A percentile compares a stretch with the other conserved stretches of the same genome.
Conservation (phyloP, 2,329 filamentous ascomycete genomes). For the Verticillium nubilum region DNA sequence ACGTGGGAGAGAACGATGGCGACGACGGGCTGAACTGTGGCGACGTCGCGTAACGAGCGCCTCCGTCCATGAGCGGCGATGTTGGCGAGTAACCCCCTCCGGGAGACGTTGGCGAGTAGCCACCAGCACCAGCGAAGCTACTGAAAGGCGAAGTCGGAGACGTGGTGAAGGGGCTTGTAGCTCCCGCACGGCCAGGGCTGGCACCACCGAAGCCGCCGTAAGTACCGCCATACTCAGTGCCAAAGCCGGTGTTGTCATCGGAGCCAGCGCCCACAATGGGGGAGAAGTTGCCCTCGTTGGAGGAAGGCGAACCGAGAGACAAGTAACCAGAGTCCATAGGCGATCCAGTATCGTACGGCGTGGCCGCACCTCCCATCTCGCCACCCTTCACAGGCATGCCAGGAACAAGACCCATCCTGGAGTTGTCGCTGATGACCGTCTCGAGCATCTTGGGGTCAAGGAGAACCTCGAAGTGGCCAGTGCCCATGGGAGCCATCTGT, state of each 20-base stretch:
- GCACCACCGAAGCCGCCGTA: constrained; percentile 44
- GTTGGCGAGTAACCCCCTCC: constrained; percentile 72
- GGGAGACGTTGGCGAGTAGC: constrained; percentile 74
- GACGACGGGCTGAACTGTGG: constrained; percentile 60
- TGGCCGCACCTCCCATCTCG: constrained; percentile 77
- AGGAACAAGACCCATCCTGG: constrained; percentile 74
- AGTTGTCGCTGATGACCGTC: constrained; percentile 90
- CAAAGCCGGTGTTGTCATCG: constrained; percentile 58
- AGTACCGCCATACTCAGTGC: constrained; percentile 51
- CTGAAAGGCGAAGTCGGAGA: constrained; percentile 63
- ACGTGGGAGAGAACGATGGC: constrained; percentile 59
- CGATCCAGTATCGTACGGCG: constrained; percentile 87
- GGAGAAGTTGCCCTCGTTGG: constrained; percentile 61
- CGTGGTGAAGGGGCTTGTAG: constrained; percentile 71
- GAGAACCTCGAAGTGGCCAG: constrained; percentile 89
- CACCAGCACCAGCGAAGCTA: constrained; percentile 37
- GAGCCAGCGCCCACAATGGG: constrained; percentile 73
- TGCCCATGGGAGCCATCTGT: constrained; percentile 94
- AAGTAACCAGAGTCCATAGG: constrained; percentile 70
- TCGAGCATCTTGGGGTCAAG: constrained; percentile 94
- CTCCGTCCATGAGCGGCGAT: constrained; percentile 57
- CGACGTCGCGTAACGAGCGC: constrained; percentile 48
- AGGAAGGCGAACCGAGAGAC: constrained; percentile 52
- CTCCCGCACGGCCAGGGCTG: constrained; percentile 51
- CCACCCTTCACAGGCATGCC: constrained; percentile 72